Conservation (phyloP, 2,329 filamentous ascomycete species). For the Magnaporthales sp. region DNA sequence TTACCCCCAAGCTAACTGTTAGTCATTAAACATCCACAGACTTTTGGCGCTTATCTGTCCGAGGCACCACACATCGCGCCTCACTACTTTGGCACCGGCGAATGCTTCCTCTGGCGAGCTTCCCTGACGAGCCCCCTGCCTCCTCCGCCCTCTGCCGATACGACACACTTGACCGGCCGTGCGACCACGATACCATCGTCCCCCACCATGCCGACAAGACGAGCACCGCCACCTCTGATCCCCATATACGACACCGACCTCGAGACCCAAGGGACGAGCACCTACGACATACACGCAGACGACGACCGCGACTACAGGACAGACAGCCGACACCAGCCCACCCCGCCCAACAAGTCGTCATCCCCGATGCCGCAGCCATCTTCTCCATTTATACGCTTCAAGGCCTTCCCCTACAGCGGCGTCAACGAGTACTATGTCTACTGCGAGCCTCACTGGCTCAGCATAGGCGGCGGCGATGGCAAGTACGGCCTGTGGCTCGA, state of each 20-base stretch:
- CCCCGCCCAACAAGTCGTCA: slow-evolving; percentile 6
- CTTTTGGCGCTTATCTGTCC: slow-evolving; percentile 91
- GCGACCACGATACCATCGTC: slow-evolving; percentile 29
- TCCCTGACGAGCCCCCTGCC: slow-evolving; percentile 58
- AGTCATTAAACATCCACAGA: slow-evolving; percentile 27
- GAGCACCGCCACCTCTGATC: slow-evolving; percentile 8
- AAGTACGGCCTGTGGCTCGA: slow-evolving; percentile 93
- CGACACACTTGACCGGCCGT: slow-evolving; percentile 32
- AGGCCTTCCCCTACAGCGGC: slow-evolving; percentile 92
- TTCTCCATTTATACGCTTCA: slow-evolving; percentile 79
- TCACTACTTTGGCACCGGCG: slow-evolving; percentile 91
- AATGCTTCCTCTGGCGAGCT: slow-evolving; percentile 88
- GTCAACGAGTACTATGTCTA: slow-evolving; percentile 96
- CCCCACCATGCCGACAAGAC: slow-evolving; percentile 8
- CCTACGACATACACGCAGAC: slow-evolving; percentile 4
- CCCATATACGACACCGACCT: slow-evolving; percentile 7
- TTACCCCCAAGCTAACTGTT: background rate
- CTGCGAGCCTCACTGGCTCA: slow-evolving; percentile 78
- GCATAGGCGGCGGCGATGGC: slow-evolving; percentile 80
- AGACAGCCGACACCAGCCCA: background rate
- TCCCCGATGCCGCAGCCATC: slow-evolving; percentile 32
- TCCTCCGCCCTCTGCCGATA: slow-evolving; percentile 56
- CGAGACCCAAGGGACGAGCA: slow-evolving; percentile 1
- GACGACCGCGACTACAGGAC: background rate
- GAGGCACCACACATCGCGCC: slow-evolving; percentile 73